Evolutionary conservation across 306 rosid genomes (phyloP).

Genomic region (Datisca glomerata): DNA sequence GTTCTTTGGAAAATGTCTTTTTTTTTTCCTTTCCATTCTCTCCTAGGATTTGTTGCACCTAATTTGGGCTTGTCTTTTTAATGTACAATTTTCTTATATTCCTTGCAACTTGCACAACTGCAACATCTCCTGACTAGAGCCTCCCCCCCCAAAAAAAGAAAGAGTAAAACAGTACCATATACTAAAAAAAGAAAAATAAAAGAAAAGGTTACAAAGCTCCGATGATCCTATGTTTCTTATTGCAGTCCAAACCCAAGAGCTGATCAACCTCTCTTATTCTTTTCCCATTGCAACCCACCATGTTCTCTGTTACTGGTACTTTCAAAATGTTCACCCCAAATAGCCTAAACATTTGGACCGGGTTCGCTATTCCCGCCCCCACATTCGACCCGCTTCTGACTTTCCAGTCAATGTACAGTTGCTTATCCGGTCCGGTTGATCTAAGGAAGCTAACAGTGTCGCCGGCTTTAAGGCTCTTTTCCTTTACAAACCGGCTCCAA

Average conservation of each 20-base stretch:
- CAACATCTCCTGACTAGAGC: too few species aligned
- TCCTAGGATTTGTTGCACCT: too few species aligned
- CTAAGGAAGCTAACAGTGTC: constrained; percentile 67
- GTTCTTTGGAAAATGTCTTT: too few species aligned
- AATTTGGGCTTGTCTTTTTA: too few species aligned
- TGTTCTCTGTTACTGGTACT: constrained; percentile 21
- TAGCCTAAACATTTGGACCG: constrained; percentile 67
- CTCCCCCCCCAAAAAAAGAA: constrained; percentile 16
- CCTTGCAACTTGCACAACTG: too few species aligned
- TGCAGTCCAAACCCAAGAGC: constrained; percentile 45
- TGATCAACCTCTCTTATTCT: constrained; percentile 51
- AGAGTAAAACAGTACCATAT: background rate
- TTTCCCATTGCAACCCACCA: constrained; percentile 42
- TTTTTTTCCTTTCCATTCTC: too few species aligned
- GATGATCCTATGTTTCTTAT: constrained; percentile 71
- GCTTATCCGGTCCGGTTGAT: constrained; percentile 62
- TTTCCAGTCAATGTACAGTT: constrained; percentile 75
- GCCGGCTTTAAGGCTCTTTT: constrained; percentile 79
- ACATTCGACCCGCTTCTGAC: constrained; percentile 11
- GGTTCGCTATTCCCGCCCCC: constrained; percentile 7
- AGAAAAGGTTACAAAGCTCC: constrained; percentile 66
- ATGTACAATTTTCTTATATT: too few species aligned
- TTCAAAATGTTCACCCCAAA: constrained; percentile 90
- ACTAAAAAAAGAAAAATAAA: background rate
- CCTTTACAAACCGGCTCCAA: constrained; percentile 97